phyloP scores from a whole-genome alignment of 371 early-diverging fungal species.

The Dipsacomyces acuminosporus region DNA sequence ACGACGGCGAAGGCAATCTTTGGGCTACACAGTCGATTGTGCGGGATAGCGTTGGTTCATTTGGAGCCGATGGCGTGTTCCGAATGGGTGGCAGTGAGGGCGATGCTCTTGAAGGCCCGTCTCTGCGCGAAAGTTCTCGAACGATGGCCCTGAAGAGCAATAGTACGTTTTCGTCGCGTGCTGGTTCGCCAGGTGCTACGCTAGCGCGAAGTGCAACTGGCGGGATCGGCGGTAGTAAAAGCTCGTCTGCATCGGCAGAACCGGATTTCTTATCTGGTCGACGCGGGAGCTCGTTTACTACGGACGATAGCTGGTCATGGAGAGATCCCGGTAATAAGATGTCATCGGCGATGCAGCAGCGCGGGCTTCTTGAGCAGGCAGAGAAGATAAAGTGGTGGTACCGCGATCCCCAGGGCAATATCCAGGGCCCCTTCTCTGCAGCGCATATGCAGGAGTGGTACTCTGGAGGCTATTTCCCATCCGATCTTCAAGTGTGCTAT shows the following conservation, averaged over 20 bases:
- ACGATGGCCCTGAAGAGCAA: neutral
- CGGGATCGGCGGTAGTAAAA: neutral
- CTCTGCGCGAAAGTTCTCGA: slow-evolving; percentile 3
- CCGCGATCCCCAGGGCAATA: slow-evolving; percentile 70
- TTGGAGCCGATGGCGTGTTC: slow-evolving; percentile 65
- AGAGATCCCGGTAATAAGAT: slow-evolving; percentile 5
- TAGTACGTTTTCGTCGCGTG: slow-evolving; percentile 19
- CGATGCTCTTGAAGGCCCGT: slow-evolving; percentile 19
- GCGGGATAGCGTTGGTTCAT: slow-evolving; percentile 54
- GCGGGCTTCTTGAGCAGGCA: slow-evolving; percentile 33
- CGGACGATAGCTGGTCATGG: slow-evolving; percentile 17
- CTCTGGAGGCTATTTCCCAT: slow-evolving; percentile 71
- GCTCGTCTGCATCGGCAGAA: too few species aligned
- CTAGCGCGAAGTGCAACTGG: neutral
- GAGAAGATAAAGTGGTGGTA: slow-evolving; percentile 69
- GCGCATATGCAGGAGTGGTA: slow-evolving; percentile 86
- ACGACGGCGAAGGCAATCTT: slow-evolving; percentile 11
- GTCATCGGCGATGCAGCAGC: slow-evolving; percentile 9
- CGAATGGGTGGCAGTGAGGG: slow-evolving; percentile 50
- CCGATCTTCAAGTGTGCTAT: slow-evolving; percentile 63
- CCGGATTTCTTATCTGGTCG: neutral
- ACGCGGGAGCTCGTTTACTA: neutral
- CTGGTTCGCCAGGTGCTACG: slow-evolving; percentile 4
- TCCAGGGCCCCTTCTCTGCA: slow-evolving; percentile 76
- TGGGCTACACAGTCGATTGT: slow-evolving; percentile 44